These are phyloP conservation scores for Venturia effusa DNA, from an alignment of 2,329 filamentous ascomycete species.

Conservation along the genomic window DNA sequence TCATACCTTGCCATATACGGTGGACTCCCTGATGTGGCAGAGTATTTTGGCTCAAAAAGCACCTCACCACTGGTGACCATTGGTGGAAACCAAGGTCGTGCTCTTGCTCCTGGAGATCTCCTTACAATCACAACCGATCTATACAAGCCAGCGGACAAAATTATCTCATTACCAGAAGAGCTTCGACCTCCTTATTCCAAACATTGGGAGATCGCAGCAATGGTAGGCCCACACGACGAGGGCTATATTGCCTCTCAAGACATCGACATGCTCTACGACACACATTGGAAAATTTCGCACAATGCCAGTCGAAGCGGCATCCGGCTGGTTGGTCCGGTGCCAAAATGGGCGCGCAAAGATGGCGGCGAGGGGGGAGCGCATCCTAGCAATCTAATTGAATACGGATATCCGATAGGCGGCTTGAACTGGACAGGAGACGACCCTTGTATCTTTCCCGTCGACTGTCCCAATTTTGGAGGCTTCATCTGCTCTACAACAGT, in stretches of 20 bases:
- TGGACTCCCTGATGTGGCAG: constrained; percentile 41
- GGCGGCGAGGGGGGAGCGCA: constrained; percentile 55
- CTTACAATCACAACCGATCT: constrained; percentile 32
- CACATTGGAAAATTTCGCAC: constrained; percentile 50
- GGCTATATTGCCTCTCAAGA: constrained; percentile 32
- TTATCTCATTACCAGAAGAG: constrained; percentile 30
- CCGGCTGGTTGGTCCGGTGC: constrained; percentile 46
- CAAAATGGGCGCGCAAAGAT: constrained; percentile 46
- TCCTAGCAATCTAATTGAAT: constrained; percentile 41
- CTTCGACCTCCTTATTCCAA: constrained; percentile 38
- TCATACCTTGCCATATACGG: constrained; percentile 48
- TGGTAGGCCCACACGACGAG: constrained; percentile 47
- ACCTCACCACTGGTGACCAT: constrained; percentile 47
- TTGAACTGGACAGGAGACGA: constrained; percentile 53
- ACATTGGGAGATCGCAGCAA: constrained; percentile 39
- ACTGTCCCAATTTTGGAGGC: constrained; percentile 50
- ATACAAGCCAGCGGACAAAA: constrained; percentile 16
- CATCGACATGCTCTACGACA: constrained; percentile 43
- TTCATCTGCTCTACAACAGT: constrained; percentile 47
- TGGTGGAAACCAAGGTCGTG: constrained; percentile 49
- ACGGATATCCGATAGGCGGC: constrained; percentile 48
- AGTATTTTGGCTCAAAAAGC: constrained; percentile 49
- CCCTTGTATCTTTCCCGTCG: constrained; percentile 48
- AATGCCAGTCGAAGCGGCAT: constrained; percentile 51
- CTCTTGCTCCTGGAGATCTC: constrained; percentile 43